Evolutionary conservation across 2,329 filamentous ascomycete species (phyloP), one percentile per base, ranked within the genome.

Genomic region (Zymoseptoria brevis): DNA sequence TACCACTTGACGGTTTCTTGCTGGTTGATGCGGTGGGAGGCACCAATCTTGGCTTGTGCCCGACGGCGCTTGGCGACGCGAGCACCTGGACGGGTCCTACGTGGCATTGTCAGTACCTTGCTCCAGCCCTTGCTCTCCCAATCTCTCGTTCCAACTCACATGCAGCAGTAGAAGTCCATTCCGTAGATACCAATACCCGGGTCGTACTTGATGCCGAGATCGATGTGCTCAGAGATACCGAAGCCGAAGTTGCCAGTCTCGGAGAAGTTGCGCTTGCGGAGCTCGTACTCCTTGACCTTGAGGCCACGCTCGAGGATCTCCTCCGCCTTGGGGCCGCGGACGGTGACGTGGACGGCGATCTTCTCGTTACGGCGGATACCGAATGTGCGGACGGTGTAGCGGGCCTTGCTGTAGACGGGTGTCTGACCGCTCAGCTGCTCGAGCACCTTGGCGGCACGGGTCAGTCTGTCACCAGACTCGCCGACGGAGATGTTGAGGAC

Each of bases 151-250:
- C 29, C 24, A 52, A 83, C 83, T 80, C 73, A 86, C 94, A 99
- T 99, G 90, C 93, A 97, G 89, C 88, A 92, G 89, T 96, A 99
- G 83, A 99, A 99, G 83, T 99, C 94, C 94, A 99, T 99, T 79
- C 94, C 92, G 85, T 96, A 96, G 80, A 96, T 96, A 87, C 92
- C 92, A 73, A 96, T 96, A 67, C 85, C 88, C 68, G 92, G 92
- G 83, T 96, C 92, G 84, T 96, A 96, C 88, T 99, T 99, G 90
- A 99, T 99, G 76, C 94, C 94, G 75, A 99, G 86, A 86, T 99
- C 94, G 81, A 99, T 99, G 89, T 99, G 94, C 84, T 99, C 94
- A 83, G 85, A 91, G 85, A 99, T 99, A 84, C 94, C 94, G 86
- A 99, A 99, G 73, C 94, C 94, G 79, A 99, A 99, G 89, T 96